phyloP scores from a whole-genome alignment of 768 basidiomycete species.

The Psilocybe tampanensis region DNA sequence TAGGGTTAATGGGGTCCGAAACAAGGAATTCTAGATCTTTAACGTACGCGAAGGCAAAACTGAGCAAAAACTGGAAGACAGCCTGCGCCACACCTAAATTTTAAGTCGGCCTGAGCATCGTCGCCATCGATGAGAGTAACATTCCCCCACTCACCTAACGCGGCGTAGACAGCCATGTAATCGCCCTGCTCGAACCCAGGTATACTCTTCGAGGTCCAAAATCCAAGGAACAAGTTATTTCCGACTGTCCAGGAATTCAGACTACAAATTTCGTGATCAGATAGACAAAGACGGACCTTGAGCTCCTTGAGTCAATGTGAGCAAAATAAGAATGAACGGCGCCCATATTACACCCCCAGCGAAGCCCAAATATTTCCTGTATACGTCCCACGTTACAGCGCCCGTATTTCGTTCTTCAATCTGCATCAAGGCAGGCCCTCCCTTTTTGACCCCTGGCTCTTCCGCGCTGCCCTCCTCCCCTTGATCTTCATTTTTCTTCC shows the following conservation, averaged over 20 bases:
- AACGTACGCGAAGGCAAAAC: constrained; percentile 52
- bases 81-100: constrained; percentile 49
- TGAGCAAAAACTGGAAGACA: constrained; percentile 52
- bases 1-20: neutral
- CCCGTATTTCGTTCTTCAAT: constrained; percentile 62
- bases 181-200: constrained; percentile 57
- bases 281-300: constrained; percentile 39
- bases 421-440: constrained; percentile 44
- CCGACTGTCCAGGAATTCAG: constrained; percentile 47
- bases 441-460: constrained; percentile 26
- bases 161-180: constrained; percentile 68
- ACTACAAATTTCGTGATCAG: too few species aligned
- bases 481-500: constrained; percentile 12
- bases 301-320: constrained; percentile 51
- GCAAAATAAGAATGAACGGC: constrained; percentile 44
- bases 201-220: constrained; percentile 64
- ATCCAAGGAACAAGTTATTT: constrained; percentile 71
- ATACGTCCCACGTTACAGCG: constrained; percentile 50
- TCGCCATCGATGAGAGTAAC: too few species aligned
- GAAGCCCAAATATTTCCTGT: constrained; percentile 47
- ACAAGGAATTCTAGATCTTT: neutral
- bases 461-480: constrained; percentile 10
- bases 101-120: neutral
- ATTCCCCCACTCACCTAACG: constrained; percentile 49
- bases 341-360: constrained; percentile 52